Evolutionary conservation across 345 rosid genomes (phyloP), one percentile per base, ranked within the genome.

Genomic region (Salix brachista): DNA sequence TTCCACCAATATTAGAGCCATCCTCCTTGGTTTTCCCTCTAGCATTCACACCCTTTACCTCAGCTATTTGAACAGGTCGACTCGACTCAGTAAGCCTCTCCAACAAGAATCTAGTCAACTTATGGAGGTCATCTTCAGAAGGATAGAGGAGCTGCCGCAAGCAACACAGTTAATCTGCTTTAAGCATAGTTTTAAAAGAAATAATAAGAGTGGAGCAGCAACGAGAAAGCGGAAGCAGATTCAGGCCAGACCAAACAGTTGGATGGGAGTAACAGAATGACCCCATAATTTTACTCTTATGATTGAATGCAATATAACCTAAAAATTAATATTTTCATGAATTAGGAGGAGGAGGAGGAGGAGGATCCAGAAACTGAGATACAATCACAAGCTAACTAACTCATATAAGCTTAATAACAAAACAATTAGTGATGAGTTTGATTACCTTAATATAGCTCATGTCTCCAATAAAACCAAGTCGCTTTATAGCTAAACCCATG

Each of bases 81-180:
- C 83, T 80, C 2, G 78, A 85, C 75, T 85, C 85, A 1, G 89
- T 81, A 78, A 90, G 88, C 89, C 87, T 88, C 84, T 88, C 95
- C 81, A 88, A 88, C 79, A 90, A 80, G 86, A 94, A 90, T 52
- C 90, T 88, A 65, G 91, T 75, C 89, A 94, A 77, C 82, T 78
- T 89, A 81, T 65, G 80, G 18, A 85, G 77, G 74, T 91, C 97
- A 77, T 91, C 92, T 85, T 88, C 91, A 56, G 91, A 85, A 41
- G 97, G 94, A 86, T 90, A 83, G 71, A 89, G 92, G 85, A 92
- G 84, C 95, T 92, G 97, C 93, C 89, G 85, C 78, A 88, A 92
- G 88, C 88, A 90, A 90, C 86, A 89, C 78, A 86, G 80, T 85
- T 78, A 86, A 84, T 88, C 90, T 85, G 86, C 85, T 85, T 81